Evolutionary conservation across 352 stramenopile species (phyloP), one percentile per base, ranked within the genome.

Genomic region (Sclerospora graminicola): DNA sequence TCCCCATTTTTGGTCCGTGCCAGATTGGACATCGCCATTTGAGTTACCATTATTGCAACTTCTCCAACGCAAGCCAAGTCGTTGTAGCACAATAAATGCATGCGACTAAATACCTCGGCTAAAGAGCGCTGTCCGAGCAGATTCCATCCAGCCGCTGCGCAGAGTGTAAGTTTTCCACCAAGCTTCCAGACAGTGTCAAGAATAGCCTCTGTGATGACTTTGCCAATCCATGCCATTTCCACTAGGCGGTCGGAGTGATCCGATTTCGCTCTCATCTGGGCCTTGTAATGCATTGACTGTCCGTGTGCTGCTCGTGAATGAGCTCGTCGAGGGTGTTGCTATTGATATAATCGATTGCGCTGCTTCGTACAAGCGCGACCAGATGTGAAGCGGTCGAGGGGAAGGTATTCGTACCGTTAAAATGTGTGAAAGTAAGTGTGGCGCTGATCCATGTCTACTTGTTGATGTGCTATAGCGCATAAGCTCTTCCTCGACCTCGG

Each of bases 131-230:
- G 60, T 0, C 77, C 77, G 19, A 78, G 72, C 13, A 85, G 19
- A n/a, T n/a, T n/a, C n/a, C n/a, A n/a, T n/a, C n/a, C n/a, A n/a
- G n/a, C n/a, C n/a, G n/a, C n/a, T n/a, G 13, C 55, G 60, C 72
- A 66, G 0, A 79, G 52, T n/a, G 54, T 61, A 1, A 73, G 49
- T 55, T 78, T 81, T n/a, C 73, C 71, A 30, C 76, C 76, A 20
- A 89, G 35, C 31, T 63, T 67, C 77, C 77, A 89, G 24, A 85
- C 55, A 1, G 47, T 67, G 18, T 84, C 56, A 11, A 89, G 57
- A 45, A 84, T 62, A 6, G 64, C 46, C 31, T 84, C 65, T 6
- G 69, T 60, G 11, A n/a, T n/a, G 71, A 84, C 32, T 71, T 68
- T 36, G 69, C 45, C 69, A 70, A 82, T 8, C 52, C 54, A 89